Percentiles rank a stretch among this genome's conserved stretches.
These are phyloP conservation scores for Inonotus obliquus DNA, from an alignment of 1,284 basidiomycete genomes.

Conservation along the genomic window DNA sequence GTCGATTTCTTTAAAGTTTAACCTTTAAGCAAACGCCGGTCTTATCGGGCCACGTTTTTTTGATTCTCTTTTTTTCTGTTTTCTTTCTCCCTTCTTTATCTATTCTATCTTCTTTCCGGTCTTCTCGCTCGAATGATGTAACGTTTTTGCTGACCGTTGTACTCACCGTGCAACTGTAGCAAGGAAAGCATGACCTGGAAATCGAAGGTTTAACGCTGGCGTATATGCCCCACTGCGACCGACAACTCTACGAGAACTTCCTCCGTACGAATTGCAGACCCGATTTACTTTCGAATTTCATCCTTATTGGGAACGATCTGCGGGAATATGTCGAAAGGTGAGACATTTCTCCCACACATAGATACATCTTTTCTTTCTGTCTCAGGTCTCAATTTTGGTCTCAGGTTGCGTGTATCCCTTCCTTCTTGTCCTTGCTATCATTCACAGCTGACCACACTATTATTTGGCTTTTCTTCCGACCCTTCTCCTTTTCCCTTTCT, in stretches of 20 bases:
- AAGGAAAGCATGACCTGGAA: constrained; percentile 28
- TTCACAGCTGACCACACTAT: neutral
- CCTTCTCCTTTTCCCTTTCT: constrained; percentile 1
- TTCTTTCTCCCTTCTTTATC: neutral
- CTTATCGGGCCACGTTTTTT: constrained; percentile 20
- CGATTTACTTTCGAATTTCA: constrained; percentile 31
- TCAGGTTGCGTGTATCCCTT: too few species aligned
- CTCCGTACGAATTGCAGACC: constrained; percentile 56
- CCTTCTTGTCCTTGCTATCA: constrained; percentile 18
- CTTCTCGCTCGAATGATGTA: neutral
- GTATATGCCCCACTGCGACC: constrained; percentile 76
- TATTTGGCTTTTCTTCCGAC: neutral
- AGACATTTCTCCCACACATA: constrained; percentile 16
- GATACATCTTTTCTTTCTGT: neutral
- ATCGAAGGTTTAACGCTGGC: constrained; percentile 51
- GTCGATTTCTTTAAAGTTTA: neutral
- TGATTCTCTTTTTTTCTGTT: neutral
- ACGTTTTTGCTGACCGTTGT: too few species aligned
- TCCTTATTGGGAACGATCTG: constrained; percentile 45
- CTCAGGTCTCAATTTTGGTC: too few species aligned
- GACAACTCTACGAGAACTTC: constrained; percentile 61
- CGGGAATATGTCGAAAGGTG: constrained; percentile 49
- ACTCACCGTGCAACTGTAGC: constrained; percentile 20
- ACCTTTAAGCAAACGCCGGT: constrained; percentile 35
- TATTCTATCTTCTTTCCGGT: neutral